phyloP scores from a whole-genome alignment of 2,329 filamentous ascomycete genomes.

The Corynespora cassiicola region DNA sequence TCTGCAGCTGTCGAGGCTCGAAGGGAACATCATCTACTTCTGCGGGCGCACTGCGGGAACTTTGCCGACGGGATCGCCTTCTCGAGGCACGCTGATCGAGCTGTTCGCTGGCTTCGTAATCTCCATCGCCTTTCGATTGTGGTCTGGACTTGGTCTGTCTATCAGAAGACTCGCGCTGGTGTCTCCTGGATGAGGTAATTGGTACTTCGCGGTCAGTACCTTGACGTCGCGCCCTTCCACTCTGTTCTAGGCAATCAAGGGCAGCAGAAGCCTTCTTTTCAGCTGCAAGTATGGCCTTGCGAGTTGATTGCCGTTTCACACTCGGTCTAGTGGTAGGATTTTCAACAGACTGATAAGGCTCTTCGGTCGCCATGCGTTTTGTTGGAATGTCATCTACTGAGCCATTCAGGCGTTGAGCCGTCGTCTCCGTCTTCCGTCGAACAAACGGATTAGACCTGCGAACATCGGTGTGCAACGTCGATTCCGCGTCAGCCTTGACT shows the following conservation, averaged over 20 bases:
- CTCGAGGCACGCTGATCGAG: not conserved
- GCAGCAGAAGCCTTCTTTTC: slow-evolving; percentile 20
- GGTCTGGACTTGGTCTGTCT: too few relatives aligned
- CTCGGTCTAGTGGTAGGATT: slow-evolving; percentile 11
- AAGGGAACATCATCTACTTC: slow-evolving; percentile 9
- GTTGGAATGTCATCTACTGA: too few relatives aligned
- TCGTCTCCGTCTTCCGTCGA: slow-evolving; percentile 8
- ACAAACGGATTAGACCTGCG: slow-evolving; percentile 17
- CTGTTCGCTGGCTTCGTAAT: too few relatives aligned
- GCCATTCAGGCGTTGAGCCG: too few relatives aligned
- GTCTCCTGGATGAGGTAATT: slow-evolving; percentile 19
- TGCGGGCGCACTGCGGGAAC: slow-evolving; percentile 18
- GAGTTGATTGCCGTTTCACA: slow-evolving; percentile 21
- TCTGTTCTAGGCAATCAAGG: slow-evolving; percentile 1
- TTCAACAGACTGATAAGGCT: slow-evolving; percentile 5
- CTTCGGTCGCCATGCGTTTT: slow-evolving; percentile 6
- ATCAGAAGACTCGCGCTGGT: not conserved
- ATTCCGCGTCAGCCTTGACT: too few relatives aligned
- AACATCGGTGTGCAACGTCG: too few relatives aligned
- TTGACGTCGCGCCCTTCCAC: slow-evolving; percentile 14
- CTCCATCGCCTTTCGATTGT: too few relatives aligned
- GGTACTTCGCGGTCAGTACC: slow-evolving; percentile 28
- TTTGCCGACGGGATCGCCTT: slow-evolving; percentile 9
- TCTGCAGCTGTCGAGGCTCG: slow-evolving; percentile 9
- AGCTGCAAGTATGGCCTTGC: slow-evolving; percentile 21